These are phyloP conservation scores for Sanchytrium tribonematis DNA, from an alignment of 371 early-diverging fungal genomes.

Conservation along the genomic window DNA sequence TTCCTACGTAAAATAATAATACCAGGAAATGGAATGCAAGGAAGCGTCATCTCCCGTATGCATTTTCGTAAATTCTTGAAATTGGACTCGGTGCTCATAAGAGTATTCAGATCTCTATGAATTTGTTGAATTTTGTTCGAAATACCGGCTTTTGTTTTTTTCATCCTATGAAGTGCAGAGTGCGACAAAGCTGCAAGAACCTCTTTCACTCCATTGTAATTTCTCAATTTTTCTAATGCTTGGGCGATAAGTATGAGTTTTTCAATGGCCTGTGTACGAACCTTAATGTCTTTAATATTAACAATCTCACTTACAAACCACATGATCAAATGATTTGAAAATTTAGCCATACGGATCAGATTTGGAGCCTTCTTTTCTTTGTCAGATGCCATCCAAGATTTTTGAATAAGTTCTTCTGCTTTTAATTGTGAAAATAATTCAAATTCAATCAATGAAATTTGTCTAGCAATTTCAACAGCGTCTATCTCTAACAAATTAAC, in stretches of 20 bases:
- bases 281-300: slow-evolving; percentile 12
- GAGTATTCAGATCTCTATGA: slow-evolving; percentile 13
- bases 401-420: slow-evolving; percentile 9
- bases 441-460: slow-evolving; percentile 15
- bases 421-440: slow-evolving; percentile 20
- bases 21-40: slow-evolving; percentile 27
- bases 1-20: slow-evolving; percentile 4
- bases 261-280: slow-evolving; percentile 14
- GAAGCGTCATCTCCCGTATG: slow-evolving; percentile 18
- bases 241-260: slow-evolving; percentile 10
- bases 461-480: slow-evolving; percentile 6
- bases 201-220: slow-evolving; percentile 27
- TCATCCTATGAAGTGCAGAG: slow-evolving; percentile 20
- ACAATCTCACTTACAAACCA: slow-evolving; percentile 25
- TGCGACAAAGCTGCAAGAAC: slow-evolving; percentile 21
- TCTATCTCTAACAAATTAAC: slow-evolving; percentile 4
- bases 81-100: slow-evolving; percentile 20
- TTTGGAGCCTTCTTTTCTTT: slow-evolving; percentile 21
- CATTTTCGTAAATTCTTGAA: slow-evolving; percentile 18
- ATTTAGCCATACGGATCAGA: slow-evolving; percentile 19
- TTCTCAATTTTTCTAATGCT: slow-evolving; percentile 17
- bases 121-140: slow-evolving; percentile 1
- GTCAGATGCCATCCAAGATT: slow-evolving; percentile 25
- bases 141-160: slow-evolving; percentile 18
- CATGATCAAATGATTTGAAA: slow-evolving; percentile 19